A percentile compares a stretch with the other conserved stretches of the same genome.
Evolutionary conservation across 2,329 filamentous ascomycete species (phyloP).

Genomic region (Orbilia javanica): DNA sequence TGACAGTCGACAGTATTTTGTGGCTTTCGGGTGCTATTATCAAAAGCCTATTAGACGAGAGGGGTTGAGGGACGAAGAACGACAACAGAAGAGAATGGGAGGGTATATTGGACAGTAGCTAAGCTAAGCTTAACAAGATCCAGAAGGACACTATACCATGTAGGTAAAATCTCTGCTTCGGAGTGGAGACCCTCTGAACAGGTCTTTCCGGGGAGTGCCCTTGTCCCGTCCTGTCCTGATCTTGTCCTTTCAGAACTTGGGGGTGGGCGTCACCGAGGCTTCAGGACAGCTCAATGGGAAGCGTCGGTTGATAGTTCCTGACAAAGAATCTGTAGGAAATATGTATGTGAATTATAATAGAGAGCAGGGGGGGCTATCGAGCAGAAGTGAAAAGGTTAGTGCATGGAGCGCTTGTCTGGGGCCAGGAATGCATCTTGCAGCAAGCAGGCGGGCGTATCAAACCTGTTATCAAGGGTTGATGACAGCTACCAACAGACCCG

Average conservation of each 20-base stretch:
- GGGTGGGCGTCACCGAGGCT: constrained; percentile 6
- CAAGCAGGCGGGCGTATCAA: constrained; percentile 42
- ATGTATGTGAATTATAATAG: constrained; percentile 12
- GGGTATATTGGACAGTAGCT: constrained; percentile 35
- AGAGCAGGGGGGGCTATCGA: constrained; percentile 42
- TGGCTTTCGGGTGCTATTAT: constrained; percentile 54
- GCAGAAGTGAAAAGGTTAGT: constrained; percentile 32
- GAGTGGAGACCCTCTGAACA: constrained; percentile 28
- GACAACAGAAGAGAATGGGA: constrained; percentile 34
- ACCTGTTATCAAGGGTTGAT: constrained; percentile 51
- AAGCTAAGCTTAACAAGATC: constrained; percentile 44
- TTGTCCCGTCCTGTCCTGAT: neutral
- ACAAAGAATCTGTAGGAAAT: neutral
- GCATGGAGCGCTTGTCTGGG: constrained; percentile 49
- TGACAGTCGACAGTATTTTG: constrained; percentile 51
- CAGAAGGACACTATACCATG: constrained; percentile 46
- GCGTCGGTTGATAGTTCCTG: constrained; percentile 22
- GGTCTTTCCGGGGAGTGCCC: constrained; percentile 29
- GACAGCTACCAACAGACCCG: constrained; percentile 23
- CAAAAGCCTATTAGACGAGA: constrained; percentile 57
- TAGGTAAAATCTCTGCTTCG: constrained; percentile 33
- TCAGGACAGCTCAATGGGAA: constrained; percentile 27
- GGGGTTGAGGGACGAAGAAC: constrained; percentile 45
- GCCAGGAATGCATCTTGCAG: constrained; percentile 52
- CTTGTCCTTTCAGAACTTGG: constrained; percentile 16